Evolutionary conservation across 2,329 filamentous ascomycete species (phyloP).

Genomic region (Arthrobotrys megalospora): DNA sequence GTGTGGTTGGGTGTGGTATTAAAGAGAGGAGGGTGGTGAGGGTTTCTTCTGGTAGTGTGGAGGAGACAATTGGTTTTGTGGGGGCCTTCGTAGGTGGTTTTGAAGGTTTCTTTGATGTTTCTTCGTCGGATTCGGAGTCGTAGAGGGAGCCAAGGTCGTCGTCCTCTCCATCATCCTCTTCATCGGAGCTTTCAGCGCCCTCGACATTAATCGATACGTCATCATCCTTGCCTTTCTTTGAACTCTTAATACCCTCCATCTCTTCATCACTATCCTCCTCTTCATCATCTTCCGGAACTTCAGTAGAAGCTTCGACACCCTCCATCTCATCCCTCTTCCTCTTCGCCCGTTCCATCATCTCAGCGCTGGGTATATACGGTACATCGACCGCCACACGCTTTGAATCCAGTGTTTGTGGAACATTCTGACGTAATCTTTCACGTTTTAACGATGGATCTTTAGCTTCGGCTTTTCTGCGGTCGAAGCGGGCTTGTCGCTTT

Average conservation of each 20-base stretch:
- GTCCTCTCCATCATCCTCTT: constrained; percentile 68
- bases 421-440: constrained; percentile 81
- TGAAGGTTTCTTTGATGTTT: constrained; percentile 59
- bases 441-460: constrained; percentile 83
- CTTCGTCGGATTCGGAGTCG: constrained; percentile 72
- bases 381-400: constrained; percentile 76
- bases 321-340: constrained; percentile 51
- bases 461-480: constrained; percentile 85
- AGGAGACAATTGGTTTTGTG: constrained; percentile 73
- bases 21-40: constrained; percentile 71
- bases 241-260: constrained; percentile 63
- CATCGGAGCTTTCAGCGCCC: constrained; percentile 67
- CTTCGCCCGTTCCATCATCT: constrained; percentile 55
- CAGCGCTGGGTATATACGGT: constrained; percentile 43
- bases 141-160: constrained; percentile 84
- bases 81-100: constrained; percentile 65
- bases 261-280: constrained; percentile 68
- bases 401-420: constrained; percentile 84
- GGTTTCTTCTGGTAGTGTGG: constrained; percentile 76
- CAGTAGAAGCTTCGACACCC: neutral
- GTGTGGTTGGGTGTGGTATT: constrained; percentile 70
- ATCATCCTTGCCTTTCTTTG: constrained; percentile 67
- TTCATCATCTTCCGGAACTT: constrained; percentile 19
- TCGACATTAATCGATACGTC: constrained; percentile 69
- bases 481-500: constrained; percentile 82